Percentiles rank a stretch among this genome's conserved stretches.
Conservation (phyloP, 148 eudicot species). For the Rhododendron williamsianum region DNA sequence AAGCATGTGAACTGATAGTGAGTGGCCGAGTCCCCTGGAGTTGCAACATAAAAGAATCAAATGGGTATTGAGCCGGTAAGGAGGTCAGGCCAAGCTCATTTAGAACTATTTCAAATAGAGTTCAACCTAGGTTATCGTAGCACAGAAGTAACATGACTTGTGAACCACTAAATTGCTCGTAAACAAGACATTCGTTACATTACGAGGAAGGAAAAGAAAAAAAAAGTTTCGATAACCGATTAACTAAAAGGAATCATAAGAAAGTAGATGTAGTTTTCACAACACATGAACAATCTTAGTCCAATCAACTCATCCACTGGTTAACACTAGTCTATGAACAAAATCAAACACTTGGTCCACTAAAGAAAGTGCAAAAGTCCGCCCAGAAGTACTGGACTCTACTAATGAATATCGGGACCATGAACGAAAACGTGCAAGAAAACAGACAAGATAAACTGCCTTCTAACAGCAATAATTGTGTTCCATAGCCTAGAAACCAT, state of each 20-base stretch:
- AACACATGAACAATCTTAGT: no score
- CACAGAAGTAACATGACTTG: not conserved
- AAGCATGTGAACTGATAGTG: no score
- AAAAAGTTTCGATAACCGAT: not conserved
- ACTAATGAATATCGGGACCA: not conserved
- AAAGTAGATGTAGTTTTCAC: no score
- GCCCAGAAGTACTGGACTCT: not conserved
- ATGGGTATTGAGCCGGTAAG: not conserved
- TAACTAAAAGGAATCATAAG: no score
- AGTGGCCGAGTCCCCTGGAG: no score
- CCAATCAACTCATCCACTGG: not conserved
- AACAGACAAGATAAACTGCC: not conserved
- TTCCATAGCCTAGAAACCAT: not conserved
- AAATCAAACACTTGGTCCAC: not conserved
- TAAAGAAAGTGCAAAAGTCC: not conserved
- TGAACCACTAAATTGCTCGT: no score
- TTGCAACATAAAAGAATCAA: no score
- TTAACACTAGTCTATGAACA: not conserved
- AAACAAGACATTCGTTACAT: no score
- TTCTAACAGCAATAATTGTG: no score
- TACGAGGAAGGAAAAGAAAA: no score
- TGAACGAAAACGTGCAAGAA: not conserved
- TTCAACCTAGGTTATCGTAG: not conserved
- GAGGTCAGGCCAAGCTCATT: not conserved
- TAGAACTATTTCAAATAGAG: not conserved